These are phyloP conservation scores for Glycine latifolia DNA, from an alignment of 306 rosid genomes.

Conservation along the genomic window DNA sequence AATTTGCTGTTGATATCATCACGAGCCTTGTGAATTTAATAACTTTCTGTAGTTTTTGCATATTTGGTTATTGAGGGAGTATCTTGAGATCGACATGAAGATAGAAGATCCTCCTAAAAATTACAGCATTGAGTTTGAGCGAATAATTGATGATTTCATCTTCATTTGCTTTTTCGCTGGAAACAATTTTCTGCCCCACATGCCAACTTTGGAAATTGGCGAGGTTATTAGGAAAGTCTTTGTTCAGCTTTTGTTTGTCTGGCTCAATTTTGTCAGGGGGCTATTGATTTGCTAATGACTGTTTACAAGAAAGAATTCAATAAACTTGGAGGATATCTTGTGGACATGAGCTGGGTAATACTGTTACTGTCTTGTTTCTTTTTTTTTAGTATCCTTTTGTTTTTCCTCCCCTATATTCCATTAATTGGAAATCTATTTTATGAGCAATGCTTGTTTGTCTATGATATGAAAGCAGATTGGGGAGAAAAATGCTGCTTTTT, in stretches of 20 bases:
- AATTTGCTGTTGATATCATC: neutral
- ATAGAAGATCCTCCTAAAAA: constrained; percentile 52
- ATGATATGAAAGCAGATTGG: constrained; percentile 42
- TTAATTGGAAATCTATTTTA: neutral
- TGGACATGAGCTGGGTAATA: constrained; percentile 59
- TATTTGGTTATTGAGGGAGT: constrained; percentile 68
- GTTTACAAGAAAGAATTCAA: constrained; percentile 60
- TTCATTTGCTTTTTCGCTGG: constrained; percentile 67
- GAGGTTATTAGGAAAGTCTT: constrained; percentile 48
- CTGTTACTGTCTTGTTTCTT: neutral
- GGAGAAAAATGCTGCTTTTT: constrained; percentile 46
- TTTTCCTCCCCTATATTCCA: neutral
- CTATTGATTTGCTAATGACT: constrained; percentile 57
- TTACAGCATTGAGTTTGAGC: constrained; percentile 52
- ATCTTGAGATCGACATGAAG: constrained; percentile 61
- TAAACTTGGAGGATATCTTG: constrained; percentile 63
- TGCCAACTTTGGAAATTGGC: constrained; percentile 58
- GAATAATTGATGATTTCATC: constrained; percentile 67
- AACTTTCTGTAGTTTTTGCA: constrained; percentile 60
- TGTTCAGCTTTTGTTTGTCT: neutral
- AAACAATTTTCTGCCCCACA: constrained; percentile 71
- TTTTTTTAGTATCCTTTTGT: neutral
- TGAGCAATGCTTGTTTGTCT: neutral
- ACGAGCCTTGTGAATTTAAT: constrained; percentile 4
- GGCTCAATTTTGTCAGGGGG: constrained; percentile 39